These are phyloP conservation scores for Trichomonascaceae sp. DNA, from an alignment of 1,139 yeast species.

Conservation along the genomic window DNA sequence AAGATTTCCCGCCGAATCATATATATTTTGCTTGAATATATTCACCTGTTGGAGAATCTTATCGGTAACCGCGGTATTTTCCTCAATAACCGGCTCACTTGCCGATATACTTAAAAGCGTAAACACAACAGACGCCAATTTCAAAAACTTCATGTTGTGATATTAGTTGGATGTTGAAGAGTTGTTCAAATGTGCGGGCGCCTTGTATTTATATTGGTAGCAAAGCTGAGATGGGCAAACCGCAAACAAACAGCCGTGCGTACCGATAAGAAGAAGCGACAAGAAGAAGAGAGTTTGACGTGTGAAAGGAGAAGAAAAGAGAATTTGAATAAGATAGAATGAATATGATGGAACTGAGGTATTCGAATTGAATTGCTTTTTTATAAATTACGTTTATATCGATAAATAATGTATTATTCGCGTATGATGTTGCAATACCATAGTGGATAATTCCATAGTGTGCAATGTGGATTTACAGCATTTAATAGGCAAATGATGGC, in stretches of 20 bases:
- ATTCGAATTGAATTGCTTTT: too few species aligned
- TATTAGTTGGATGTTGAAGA: not conserved
- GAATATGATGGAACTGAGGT: too few species aligned
- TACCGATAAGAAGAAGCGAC: not conserved
- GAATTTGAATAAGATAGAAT: too few species aligned
- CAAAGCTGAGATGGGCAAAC: not conserved
- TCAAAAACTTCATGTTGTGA: not conserved
- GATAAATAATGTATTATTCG: too few species aligned
- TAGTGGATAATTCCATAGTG: too few species aligned
- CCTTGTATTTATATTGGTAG: not conserved
- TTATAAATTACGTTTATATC: too few species aligned
- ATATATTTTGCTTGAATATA: conserved; percentile 38
- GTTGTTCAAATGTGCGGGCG: not conserved
- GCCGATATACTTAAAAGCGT: not conserved
- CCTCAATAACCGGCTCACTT: not conserved
- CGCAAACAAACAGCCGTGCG: not conserved
- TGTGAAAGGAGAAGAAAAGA: too few species aligned
- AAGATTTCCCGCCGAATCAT: conserved; percentile 40
- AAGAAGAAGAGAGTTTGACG: not conserved
- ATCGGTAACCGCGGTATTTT: conserved; percentile 1
- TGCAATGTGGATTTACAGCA: too few species aligned
- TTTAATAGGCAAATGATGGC: too few species aligned
- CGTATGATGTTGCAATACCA: not conserved
- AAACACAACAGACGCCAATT: not conserved
- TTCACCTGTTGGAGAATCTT: conserved; percentile 34